These are phyloP conservation scores for Biscutella auriculata DNA, from an alignment of 441 rosid species.

Conservation along the genomic window DNA sequence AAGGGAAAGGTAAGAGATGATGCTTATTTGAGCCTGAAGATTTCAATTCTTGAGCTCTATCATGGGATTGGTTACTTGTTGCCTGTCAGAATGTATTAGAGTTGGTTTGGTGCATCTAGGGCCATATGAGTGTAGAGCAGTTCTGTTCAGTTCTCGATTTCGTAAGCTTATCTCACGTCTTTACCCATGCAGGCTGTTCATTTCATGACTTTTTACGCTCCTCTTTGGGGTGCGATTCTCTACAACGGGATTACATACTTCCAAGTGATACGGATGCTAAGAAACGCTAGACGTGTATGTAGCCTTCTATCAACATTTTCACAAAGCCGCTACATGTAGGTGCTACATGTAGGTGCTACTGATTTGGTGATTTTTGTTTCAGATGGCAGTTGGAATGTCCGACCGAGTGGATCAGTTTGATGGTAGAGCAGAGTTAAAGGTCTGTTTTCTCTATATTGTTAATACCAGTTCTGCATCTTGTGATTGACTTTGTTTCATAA, in stretches of 20 bases:
- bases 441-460: constrained; percentile 4
- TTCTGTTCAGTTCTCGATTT: background rate
- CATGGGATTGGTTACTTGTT: background rate
- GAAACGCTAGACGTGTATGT: constrained; percentile 83
- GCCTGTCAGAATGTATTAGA: background rate
- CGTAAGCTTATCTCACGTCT: background rate
- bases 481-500: background rate
- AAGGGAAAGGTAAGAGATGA: constrained; percentile 54
- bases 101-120: background rate
- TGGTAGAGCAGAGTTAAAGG: constrained; percentile 69
- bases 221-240: constrained; percentile 92
- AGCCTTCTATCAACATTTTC: background rate
- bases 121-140: background rate
- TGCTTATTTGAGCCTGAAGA: background rate
- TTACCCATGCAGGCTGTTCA: constrained; percentile 63
- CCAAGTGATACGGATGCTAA: constrained; percentile 92
- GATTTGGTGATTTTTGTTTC: constrained; percentile 6
- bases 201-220: constrained; percentile 72
- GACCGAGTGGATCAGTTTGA: constrained; percentile 53
- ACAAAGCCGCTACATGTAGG: too few species aligned
- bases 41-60: background rate
- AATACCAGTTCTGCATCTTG: background rate
- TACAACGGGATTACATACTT: constrained; percentile 85
- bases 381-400: constrained; percentile 92
- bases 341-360: too few species aligned